Evolutionary conservation across 1,139 yeast genomes (phyloP), one percentile per base, ranked within the genome.

Genomic region (Saccharomyces pastorianus): DNA sequence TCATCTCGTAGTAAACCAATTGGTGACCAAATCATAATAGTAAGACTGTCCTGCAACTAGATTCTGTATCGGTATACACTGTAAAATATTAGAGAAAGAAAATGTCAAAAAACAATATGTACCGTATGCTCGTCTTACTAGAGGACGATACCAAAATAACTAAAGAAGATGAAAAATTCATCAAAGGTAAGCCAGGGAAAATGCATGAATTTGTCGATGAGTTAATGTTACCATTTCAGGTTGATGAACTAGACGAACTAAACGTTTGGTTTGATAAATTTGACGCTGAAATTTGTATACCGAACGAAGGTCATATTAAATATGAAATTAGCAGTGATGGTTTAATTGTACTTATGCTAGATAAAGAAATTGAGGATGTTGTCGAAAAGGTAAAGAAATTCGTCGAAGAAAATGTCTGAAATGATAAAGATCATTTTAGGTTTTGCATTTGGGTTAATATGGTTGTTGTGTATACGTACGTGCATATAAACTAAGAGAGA

Each of bases 301-400:
- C 88, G 29, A 83, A 84, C 61, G 86, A 83, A 59, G 84, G 82
- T 5, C 80, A 80, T 62, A 79, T 84, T 58, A 83, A 83, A 64
- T 84, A 84, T 63, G 88, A 84, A 61, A 86, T 83, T 6, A 87
- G 87, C 4, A 81, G 85, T 57, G 89, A 84, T 64, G 89, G 89
- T 3, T 69, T 84, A 56, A 84, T 84, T 55, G 83, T 84, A 46
- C 75, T 84, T 46, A 75, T 84, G 32, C 82, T 82, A 27, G 74
- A 71, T 53, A 65, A 65, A 29, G 65, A 64, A 11, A 56, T 61
- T 41, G 69, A 64, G 44, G 56, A 60, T 26, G 57, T 68, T 27
- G 64, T 66, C n/a, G 59, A 56, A 3, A 56, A 62, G 27, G 68
- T 69, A n/a, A 20, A 20, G 23, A 20, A 4, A 20, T 20, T 20